phyloP scores from a whole-genome alignment of 2,329 filamentous ascomycete species.

The Cercospora citrullina region DNA sequence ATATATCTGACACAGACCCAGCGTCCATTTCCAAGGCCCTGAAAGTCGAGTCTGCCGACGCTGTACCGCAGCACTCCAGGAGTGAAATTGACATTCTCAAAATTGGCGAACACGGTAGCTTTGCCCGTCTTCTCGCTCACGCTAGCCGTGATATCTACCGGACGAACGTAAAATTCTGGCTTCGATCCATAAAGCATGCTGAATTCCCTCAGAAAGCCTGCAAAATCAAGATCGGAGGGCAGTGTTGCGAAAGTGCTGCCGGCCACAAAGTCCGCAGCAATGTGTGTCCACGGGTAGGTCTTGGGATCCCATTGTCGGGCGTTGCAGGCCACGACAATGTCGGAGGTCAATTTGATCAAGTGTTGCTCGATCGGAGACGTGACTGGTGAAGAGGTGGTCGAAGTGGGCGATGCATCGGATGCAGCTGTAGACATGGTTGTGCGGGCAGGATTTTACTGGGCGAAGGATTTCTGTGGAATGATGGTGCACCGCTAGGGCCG shows the following conservation, averaged over 20 bases:
- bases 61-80: slow-evolving; percentile 12
- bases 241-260: slow-evolving; percentile 9
- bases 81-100: slow-evolving; percentile 14
- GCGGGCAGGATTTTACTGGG: slow-evolving; percentile 6
- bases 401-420: slow-evolving; percentile 1
- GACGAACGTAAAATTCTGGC: neutral
- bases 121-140: slow-evolving; percentile 11
- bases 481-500: neutral
- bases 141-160: slow-evolving; percentile 8
- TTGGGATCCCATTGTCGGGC: neutral
- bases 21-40: slow-evolving; percentile 9
- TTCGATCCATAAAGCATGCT: neutral
- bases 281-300: slow-evolving; percentile 6
- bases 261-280: slow-evolving; percentile 1
- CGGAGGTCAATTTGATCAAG: slow-evolving; percentile 6
- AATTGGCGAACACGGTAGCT: slow-evolving; percentile 5
- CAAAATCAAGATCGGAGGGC: slow-evolving; percentile 11
- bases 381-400: slow-evolving; percentile 2
- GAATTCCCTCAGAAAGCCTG: slow-evolving; percentile 1
- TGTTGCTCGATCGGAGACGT: slow-evolving; percentile 8
- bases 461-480: slow-evolving; percentile 10
- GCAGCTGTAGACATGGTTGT: slow-evolving; percentile 10
- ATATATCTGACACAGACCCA: slow-evolving; percentile 13
- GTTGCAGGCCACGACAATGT: slow-evolving; percentile 11
- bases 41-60: slow-evolving; percentile 9